Evolutionary conservation across 2,329 filamentous ascomycete genomes (phyloP), one percentile per base, ranked within the genome.

Genomic region (Tolypocladium pustulatum): DNA sequence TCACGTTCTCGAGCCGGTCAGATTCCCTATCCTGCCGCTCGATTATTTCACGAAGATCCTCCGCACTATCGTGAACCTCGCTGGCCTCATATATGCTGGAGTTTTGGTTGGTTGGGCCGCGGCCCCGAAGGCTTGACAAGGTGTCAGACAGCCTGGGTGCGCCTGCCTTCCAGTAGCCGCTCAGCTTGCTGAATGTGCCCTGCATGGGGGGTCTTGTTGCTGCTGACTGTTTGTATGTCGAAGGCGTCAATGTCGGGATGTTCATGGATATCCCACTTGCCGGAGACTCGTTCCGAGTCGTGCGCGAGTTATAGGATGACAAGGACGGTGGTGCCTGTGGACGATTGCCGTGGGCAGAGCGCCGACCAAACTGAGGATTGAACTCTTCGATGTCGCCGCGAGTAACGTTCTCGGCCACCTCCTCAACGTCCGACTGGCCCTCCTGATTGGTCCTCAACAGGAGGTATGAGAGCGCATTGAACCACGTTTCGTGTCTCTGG

Each of bases 401-500:
- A 0, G 83, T 84, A 56, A 87, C 79, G 62, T 79, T 77, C 43
- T 77, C 78, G 1, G 78, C 79, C 60, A 81, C 74, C 63, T 81
- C 86, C 62, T 89, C 81, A 4, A 81, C 78, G 63, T 85, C 82
- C 8, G 82, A 76, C 56, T 83, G 81, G n/a, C 78, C 81, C 41
- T 88, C 86, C 25, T 81, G 77, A 37, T 84, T 80, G 32, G 87
- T 91, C 53, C 92, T 86, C 36, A 96, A 81, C 40, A 97, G 81
- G 17, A 99, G 82, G 71, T 99, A 99, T 1, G 91, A 96, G 58
- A 99, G 80, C 0, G 94, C 92, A 68, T 97, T 97, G 80, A 94
- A 96, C 94, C 94, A 99, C 0, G 92, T 97, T 76, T 99, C 94
- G 69, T 99, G 94, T 61, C 94, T 84, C 71, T 97, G 91, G 41